phyloP scores from a whole-genome alignment of 31 red algal genomes.

The Porphyra umbilicalis region DNA sequence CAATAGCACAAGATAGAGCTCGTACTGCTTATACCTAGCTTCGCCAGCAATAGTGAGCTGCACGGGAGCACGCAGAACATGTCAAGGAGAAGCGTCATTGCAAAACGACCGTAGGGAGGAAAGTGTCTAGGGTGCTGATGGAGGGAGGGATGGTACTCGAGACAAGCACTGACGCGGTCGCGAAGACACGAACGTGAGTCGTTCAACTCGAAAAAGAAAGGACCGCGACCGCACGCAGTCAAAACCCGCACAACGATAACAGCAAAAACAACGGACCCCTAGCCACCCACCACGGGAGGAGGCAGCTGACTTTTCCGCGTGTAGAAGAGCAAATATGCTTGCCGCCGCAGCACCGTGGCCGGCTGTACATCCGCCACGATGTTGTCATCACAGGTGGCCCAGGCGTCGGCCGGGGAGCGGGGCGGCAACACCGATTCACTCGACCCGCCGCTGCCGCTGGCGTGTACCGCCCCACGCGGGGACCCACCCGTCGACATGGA shows the following conservation, averaged over 20 bases:
- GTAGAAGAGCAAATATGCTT: conserved; percentile 82
- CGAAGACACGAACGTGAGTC: too few species aligned
- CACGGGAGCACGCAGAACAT: too few species aligned
- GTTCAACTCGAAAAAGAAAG: too few species aligned
- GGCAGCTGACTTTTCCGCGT: conserved; percentile 5
- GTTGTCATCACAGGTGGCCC: conserved; percentile 67
- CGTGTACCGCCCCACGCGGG: not conserved
- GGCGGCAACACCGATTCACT: not conserved
- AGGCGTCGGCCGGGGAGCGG: not conserved
- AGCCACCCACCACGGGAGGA: not conserved
- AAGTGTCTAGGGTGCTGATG: too few species aligned
- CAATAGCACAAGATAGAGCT: too few species aligned
- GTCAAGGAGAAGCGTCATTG: too few species aligned
- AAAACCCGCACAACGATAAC: not conserved
- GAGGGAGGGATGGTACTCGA: too few species aligned
- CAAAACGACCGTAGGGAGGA: too few species aligned
- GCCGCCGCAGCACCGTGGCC: conserved; percentile 20
- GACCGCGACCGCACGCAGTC: not conserved
- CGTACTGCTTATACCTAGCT: too few species aligned
- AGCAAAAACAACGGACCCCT: not conserved
- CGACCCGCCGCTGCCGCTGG: not conserved
- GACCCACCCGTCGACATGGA: not conserved
- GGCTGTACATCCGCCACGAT: conserved; percentile 10
- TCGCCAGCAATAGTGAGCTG: too few species aligned
- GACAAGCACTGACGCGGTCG: too few species aligned